Evolutionary conservation across 768 basidiomycete genomes (phyloP), one percentile per base, ranked within the genome.

Genomic region (Hygrocybe punicea): DNA sequence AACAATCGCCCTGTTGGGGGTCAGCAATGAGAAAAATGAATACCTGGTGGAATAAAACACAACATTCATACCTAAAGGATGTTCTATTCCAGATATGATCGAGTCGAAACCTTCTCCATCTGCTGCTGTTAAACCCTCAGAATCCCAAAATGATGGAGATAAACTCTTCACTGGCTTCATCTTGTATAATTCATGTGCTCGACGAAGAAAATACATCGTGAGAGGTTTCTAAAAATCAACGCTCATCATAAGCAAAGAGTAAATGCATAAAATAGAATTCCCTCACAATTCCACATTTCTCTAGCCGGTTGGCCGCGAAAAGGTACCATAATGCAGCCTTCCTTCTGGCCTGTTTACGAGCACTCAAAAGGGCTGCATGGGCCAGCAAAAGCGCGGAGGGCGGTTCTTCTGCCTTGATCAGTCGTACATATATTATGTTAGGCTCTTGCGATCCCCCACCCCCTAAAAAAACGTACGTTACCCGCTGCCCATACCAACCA

Each of bases 401-500:
- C 23, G 85, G 81, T 76, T 93, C 91, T 73, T 93, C 91, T 71
- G 84, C 82, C 90, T 93, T 78, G 53, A 67, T 24, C 21, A 52
- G 40, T 29, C 37, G 16, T 8, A 4, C 54, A 50, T 61, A 65
- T 52, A 61, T 65, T 71, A 59, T 75, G 65, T 56, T 33, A 42
- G 35, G n/a, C n/a, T 21, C 44, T 34, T 9, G 16, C 16, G 33
- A 37, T n/a, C n/a, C n/a, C n/a, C n/a, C n/a, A n/a, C n/a, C n/a
- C n/a, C n/a, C n/a, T n/a, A 36, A 36, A 16, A 35, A 42, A 21
- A 49, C 85, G 57, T 74, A 93, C 91, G 71, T 84, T 84, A 61
- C 85, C 87, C 23, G 91, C 89, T 40, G 91, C 91, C 84, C 84
- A 89, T 16, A 91, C 87, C 5, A 93, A 73, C 91, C 91, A 93